Conservation (phyloP, 805 yeast species). For the Hanseniaspora jakobsenii region DNA sequence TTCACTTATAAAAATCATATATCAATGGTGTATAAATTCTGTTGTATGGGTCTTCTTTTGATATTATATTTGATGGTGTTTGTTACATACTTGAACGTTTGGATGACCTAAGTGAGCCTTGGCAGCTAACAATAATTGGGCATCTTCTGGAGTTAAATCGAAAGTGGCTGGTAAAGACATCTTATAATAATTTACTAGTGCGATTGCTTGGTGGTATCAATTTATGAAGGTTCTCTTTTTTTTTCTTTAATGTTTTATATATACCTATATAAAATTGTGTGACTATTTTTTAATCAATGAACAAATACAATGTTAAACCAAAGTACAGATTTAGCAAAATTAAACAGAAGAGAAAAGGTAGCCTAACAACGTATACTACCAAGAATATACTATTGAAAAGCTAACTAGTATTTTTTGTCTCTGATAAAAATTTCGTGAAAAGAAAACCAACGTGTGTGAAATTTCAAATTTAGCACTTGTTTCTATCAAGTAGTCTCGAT, state of each 20-base stretch:
- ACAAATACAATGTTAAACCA: background rate
- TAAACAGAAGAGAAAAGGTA: too few species aligned
- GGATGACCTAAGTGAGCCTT: slow-evolving; percentile 98
- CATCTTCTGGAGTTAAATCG: slow-evolving; percentile 94
- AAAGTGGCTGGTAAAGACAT: slow-evolving; percentile 82
- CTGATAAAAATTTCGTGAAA: too few species aligned
- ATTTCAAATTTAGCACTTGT: too few species aligned
- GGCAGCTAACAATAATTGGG: slow-evolving; percentile 98
- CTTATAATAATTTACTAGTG: slow-evolving; percentile 22
- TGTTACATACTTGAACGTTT: slow-evolving; percentile 91
- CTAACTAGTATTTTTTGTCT: too few species aligned
- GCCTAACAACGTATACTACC: too few species aligned
- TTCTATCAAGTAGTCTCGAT: too few species aligned
- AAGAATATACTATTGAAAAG: too few species aligned
- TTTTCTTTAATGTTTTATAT: background rate
- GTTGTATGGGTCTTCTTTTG: background rate
- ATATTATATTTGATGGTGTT: slow-evolving; percentile 11
- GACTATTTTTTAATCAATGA: background rate
- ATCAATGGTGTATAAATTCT: background rate
- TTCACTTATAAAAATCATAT: too few species aligned
- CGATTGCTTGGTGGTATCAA: slow-evolving; percentile 22
- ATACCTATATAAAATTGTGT: background rate
- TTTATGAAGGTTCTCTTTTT: background rate
- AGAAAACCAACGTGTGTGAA: too few species aligned
- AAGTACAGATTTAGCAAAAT: too few species aligned